Evolutionary conservation across 2,329 filamentous ascomycete species (phyloP).

Genomic region (Diaporthe citriasiana): DNA sequence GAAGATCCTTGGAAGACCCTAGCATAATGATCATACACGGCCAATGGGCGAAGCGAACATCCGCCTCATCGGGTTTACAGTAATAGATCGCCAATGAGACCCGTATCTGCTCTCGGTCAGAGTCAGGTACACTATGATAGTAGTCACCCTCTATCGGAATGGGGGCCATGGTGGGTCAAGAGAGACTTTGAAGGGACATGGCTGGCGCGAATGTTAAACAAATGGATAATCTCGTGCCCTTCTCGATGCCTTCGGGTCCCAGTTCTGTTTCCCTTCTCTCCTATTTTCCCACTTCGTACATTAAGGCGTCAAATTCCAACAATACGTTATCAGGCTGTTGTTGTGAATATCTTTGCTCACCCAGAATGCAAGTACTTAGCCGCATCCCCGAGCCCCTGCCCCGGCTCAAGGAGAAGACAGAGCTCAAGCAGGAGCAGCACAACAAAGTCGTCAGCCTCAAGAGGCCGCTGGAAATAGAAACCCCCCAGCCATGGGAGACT

Average conservation of each 20-base stretch:
- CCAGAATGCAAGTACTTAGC: conserved; percentile 28
- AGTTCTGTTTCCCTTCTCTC: conserved; percentile 7
- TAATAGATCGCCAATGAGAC: neutral
- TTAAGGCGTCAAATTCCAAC: neutral
- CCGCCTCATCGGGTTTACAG: neutral
- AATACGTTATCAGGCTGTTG: neutral
- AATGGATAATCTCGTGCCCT: conserved; percentile 22
- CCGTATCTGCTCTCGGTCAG: neutral
- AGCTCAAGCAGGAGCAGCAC: conserved; percentile 2
- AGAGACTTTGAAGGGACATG: neutral
- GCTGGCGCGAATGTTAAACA: neutral
- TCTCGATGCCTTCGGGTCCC: neutral
- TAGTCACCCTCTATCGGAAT: conserved; percentile 11
- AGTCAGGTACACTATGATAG: conserved; percentile 12
- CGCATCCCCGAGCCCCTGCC: conserved; percentile 5
- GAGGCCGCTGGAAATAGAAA: neutral
- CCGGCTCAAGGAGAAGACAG: conserved; percentile 10
- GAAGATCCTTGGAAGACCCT: conserved; percentile 13
- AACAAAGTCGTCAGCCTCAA: conserved; percentile 5
- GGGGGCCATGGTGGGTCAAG: conserved; percentile 5
- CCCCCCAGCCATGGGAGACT: conserved; percentile 43
- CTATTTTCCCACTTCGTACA: neutral
- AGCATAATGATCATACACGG: too few species aligned
- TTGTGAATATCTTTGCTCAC: neutral
- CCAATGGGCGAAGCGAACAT: neutral